Percentiles rank a stretch among this genome's conserved stretches.
phyloP scores from a whole-genome alignment of 1,284 basidiomycete species.

The Melampsora allii-populina region DNA sequence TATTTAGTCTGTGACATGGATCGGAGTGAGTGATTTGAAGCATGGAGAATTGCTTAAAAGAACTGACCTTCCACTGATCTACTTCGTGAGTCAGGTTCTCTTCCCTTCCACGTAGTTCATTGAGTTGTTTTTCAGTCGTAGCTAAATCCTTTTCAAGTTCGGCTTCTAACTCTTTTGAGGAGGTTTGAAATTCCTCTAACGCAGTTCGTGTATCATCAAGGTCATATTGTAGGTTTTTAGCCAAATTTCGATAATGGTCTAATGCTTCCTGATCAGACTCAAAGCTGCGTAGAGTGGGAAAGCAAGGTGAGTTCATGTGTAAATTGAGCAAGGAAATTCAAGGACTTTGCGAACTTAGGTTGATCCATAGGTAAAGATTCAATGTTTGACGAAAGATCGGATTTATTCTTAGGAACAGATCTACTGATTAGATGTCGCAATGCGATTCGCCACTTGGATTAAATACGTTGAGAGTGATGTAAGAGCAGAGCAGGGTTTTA shows the following conservation, averaged over 20 bases:
- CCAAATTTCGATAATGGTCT: constrained; percentile 28
- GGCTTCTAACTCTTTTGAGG: constrained; percentile 87
- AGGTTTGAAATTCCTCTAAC: constrained; percentile 76
- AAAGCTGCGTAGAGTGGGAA: constrained; percentile 9
- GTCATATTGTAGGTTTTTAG: constrained; percentile 29
- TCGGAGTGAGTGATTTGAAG: constrained; percentile 32
- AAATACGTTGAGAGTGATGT: no score
- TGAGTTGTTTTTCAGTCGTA: constrained; percentile 77
- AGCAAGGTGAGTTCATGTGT: background rate
- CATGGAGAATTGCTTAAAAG: constrained; percentile 14
- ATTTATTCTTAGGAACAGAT: no score
- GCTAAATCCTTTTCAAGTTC: constrained; percentile 85
- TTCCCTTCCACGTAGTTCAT: constrained; percentile 72
- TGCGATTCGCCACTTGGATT: no score
- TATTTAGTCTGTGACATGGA: constrained; percentile 66
- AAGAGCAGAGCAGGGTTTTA: no score
- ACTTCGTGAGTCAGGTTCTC: constrained; percentile 71
- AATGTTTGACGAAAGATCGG: no score
- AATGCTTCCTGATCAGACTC: constrained; percentile 22
- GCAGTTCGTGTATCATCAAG: constrained; percentile 37
- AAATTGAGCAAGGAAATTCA: background rate
- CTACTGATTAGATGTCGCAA: no score
- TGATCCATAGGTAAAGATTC: background rate
- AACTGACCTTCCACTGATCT: constrained; percentile 83
- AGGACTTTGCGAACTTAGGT: background rate